Evolutionary conservation across 2,329 filamentous ascomycete species (phyloP).

Genomic region (Ilyonectria destructans): DNA sequence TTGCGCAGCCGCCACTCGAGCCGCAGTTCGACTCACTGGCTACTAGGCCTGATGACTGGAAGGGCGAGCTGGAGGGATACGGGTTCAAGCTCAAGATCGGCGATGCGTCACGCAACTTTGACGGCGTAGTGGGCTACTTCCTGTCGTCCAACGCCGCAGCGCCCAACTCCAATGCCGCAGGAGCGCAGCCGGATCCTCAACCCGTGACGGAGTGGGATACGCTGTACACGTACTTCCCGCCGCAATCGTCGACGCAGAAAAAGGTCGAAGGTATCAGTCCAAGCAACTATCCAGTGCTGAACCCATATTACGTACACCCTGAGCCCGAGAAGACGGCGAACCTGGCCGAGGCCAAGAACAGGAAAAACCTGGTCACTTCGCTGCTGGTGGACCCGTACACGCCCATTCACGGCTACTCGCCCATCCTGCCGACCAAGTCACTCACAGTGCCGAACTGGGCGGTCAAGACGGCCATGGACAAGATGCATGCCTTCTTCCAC

Average conservation of each 20-base stretch:
- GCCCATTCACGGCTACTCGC: constrained; percentile 5
- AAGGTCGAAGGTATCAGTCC: not conserved
- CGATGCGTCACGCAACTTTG: not conserved
- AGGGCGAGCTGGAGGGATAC: not conserved
- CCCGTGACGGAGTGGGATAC: not conserved
- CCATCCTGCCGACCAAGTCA: not conserved
- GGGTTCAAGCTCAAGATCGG: constrained; percentile 8
- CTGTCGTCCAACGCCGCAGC: too few species aligned
- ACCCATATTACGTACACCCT: constrained; percentile 6
- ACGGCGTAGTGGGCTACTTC: constrained; percentile 12
- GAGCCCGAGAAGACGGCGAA: constrained; percentile 3
- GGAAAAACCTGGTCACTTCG: constrained; percentile 1
- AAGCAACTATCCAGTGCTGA: constrained; percentile 3
- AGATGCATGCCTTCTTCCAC: constrained; percentile 19
- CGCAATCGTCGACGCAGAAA: not conserved
- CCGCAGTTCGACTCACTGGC: not conserved
- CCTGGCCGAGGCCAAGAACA: not conserved
- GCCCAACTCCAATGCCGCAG: too few species aligned
- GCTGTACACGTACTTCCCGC: constrained; percentile 8
- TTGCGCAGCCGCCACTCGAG: not conserved
- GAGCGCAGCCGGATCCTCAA: too few species aligned
- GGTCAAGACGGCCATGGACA: constrained; percentile 1
- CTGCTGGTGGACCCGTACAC: constrained; percentile 11
- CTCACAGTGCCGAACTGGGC: not conserved
- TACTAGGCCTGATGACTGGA: too few species aligned